Base-by-base conservation (phyloP, 495 filamentous ascomycete genomes). In the Trichocladium antarcticum region DNA sequence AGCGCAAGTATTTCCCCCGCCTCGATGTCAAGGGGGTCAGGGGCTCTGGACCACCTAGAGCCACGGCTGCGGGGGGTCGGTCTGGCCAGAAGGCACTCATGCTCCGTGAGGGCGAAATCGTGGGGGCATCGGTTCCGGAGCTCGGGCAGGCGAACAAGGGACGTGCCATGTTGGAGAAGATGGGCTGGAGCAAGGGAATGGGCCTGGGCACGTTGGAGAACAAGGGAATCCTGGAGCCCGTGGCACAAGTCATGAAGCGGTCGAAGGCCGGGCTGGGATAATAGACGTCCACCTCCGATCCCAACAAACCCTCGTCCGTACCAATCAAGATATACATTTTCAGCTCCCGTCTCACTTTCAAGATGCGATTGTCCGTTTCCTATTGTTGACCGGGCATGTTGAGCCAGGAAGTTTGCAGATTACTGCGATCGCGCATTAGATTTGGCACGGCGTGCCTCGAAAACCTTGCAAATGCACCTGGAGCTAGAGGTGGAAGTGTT, bases 141-240 rank as follows among this genome's bases (percentile, higher is more conserved):
- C 72, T 99, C 21, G 86, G 87, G 1, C 71, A 67, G 3, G 87
- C 85, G 40, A 99, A 95, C 51, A 83, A 75, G 55, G 92, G 92
- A 17, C 75, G 87, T 37, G 80, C 79, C 3, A 87, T 99, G 84
- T 62, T 99, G 45, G 89, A 95, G 65, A 97, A 90, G 68, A 97
- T 97, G 92, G 92, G 92, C 15, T 99, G 93, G 87, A 84, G 74
- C 50, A 81, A 77, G 38, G 92, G 92, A 5, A 97, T 82, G 64
- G 83, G 82, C 6, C 72, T 99, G n/a, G 92, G 92, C 36, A 76
- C 83, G 5, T 57, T 73, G 9, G 81, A 92, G 50, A 92, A 92
- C 62, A 85, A 92, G 63, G 92, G 93, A 29, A 90, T 94, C 42
- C 61, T 92, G 50, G 74, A 83, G 53, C 93, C 93, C 1, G 82